A percentile compares a stretch with the other conserved stretches of the same genome.
Conservation (phyloP, 495 filamentous ascomycete species). For the Thermochaetoides thermophila region DNA sequence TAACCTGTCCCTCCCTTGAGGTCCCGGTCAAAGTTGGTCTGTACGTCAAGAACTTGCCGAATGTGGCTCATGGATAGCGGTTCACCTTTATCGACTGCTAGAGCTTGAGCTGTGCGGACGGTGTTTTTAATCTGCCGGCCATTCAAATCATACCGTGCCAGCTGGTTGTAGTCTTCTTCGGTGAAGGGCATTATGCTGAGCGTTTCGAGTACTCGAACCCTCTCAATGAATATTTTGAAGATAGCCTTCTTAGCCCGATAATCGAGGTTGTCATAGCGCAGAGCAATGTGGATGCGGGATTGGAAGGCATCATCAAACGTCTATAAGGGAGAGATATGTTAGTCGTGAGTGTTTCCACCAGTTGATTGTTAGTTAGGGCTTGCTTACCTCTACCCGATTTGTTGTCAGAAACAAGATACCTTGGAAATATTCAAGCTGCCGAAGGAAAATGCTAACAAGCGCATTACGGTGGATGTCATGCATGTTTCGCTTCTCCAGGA, state of each 20-base stretch:
- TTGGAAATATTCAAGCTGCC: conserved; percentile 38
- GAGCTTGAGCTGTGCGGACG: conserved; percentile 69
- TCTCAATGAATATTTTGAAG: conserved; percentile 72
- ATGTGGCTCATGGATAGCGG: conserved; percentile 69
- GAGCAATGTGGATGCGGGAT: conserved; percentile 46
- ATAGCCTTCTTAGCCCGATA: conserved; percentile 64
- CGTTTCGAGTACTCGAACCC: conserved; percentile 49
- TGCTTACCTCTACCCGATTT: conserved; percentile 35
- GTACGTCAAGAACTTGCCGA: conserved; percentile 65
- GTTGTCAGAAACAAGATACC: conserved; percentile 39
- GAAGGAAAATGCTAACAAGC: conserved; percentile 49
- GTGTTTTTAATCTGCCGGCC: conserved; percentile 96
- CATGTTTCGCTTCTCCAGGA: conserved; percentile 59
- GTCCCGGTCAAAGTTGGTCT: conserved; percentile 69
- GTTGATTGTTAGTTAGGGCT: not conserved
- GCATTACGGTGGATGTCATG: conserved; percentile 65
- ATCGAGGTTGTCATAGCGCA: conserved; percentile 68
- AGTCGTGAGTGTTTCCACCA: not conserved
- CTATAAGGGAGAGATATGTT: conserved; percentile 20
- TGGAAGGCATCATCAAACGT: conserved; percentile 50
- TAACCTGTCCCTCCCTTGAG: conserved; percentile 50
- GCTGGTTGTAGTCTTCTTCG: conserved; percentile 48
- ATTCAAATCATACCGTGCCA: conserved; percentile 63
- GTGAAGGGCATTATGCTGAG: conserved; percentile 47
- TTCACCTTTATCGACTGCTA: conserved; percentile 63